A percentile compares a stretch with the other conserved stretches of the same genome.
These are phyloP conservation scores for Cicer pinnatifidum DNA, from an alignment of 306 rosid genomes.

Conservation along the genomic window DNA sequence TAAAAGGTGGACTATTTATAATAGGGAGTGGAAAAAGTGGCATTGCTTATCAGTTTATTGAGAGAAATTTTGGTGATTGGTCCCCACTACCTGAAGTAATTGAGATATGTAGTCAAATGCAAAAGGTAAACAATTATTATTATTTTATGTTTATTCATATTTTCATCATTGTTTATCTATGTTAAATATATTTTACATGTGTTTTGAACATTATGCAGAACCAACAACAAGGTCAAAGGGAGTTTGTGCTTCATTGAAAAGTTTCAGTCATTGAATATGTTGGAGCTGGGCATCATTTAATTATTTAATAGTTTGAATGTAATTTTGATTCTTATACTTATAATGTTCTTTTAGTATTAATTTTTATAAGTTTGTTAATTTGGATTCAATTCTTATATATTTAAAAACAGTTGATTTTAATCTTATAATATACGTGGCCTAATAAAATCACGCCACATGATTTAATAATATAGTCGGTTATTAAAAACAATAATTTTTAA, in stretches of 20 bases:
- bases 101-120: slow-evolving; percentile 70
- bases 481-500: too few relatives aligned
- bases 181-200: slow-evolving; percentile 34
- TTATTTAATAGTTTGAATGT: too few relatives aligned
- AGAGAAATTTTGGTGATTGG: slow-evolving; percentile 96
- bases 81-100: slow-evolving; percentile 83
- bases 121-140: slow-evolving; percentile 62
- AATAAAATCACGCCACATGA: too few relatives aligned
- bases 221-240: slow-evolving; percentile 47
- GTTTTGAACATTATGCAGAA: slow-evolving; percentile 59
- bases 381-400: too few relatives aligned
- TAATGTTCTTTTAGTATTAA: too few relatives aligned
- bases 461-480: too few relatives aligned
- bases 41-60: slow-evolving; percentile 85
- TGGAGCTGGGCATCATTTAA: neutral
- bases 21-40: slow-evolving; percentile 76
- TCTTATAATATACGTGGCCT: too few relatives aligned
- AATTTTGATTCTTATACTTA: too few relatives aligned
- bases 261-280: slow-evolving; percentile 27
- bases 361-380: too few relatives aligned
- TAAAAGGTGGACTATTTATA: slow-evolving; percentile 84
- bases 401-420: too few relatives aligned
- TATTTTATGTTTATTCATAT: neutral
- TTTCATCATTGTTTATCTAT: slow-evolving; percentile 7
- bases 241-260: slow-evolving; percentile 40